Evolutionary conservation across 2,329 filamentous ascomycete species (phyloP), one percentile per base, ranked within the genome.

Genomic region (Incumbomyces delicatus): DNA sequence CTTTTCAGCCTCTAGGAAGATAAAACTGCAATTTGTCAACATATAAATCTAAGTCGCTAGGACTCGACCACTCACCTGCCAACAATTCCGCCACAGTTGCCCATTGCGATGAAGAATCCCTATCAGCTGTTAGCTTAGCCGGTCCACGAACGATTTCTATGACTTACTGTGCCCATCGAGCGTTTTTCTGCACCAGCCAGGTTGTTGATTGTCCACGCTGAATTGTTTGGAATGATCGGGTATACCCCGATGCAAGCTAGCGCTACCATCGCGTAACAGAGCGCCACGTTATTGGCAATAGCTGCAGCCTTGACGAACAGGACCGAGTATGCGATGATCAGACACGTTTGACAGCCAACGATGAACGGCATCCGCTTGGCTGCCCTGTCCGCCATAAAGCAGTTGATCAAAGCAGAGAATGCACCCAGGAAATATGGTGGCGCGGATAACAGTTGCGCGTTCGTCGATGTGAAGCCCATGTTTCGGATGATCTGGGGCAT

Each of bases 231-330:
- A 1, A 66, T 61, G 37, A 69, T 68, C 0, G 67, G 67, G 40
- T 70, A 70, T 57, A 69, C 64, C 20, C 67, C 65, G 8, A 66
- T 60, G 27, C 61, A 70, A 0, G 69, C 65, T 3, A 74, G 54
- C 33, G 65, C 68, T 27, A 73, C 64, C 1, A 63, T 68, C 41
- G 72, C 70, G 50, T 70, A 71, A 44, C 66, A 66, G 0, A 66
- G 53, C 0, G 61, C 65, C 14, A 72, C 61, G 44, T 71, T 69
- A 18, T 63, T 49, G 16, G 61, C 50, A 17, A 70, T 63, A 10
- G 66, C 53, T 3, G 56, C 63, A 1, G 63, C 61, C 30, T 64
- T 62, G n/a, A 53, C 50, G 29, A 68, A 63, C 0, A 69, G 47
- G 13, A 68, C 64, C 10, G 56, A 52, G 34, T 66, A 69, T 0